Conservation (phyloP, 768 basidiomycete genomes). For the Pholiota microspora region DNA sequence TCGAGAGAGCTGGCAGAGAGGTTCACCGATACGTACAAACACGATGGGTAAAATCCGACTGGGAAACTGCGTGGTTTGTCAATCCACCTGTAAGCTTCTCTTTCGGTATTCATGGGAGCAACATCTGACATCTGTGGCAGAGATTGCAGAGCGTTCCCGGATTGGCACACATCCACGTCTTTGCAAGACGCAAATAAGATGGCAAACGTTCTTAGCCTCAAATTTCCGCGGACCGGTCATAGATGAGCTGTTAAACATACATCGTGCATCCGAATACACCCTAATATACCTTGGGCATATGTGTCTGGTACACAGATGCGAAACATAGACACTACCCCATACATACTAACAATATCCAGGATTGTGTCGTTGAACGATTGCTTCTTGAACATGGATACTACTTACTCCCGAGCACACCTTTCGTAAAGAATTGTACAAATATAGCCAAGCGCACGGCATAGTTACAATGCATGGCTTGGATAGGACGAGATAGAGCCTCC, state of each 20-base stretch:
- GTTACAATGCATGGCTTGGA: not conserved
- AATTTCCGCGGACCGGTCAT: not conserved
- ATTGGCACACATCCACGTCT: conserved; percentile 85
- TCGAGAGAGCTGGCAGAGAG: conserved; percentile 51
- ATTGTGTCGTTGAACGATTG: not conserved
- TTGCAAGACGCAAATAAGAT: conserved; percentile 47
- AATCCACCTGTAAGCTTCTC: conserved; percentile 71
- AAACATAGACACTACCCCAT: not conserved
- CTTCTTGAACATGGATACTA: not conserved
- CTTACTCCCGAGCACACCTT: not conserved
- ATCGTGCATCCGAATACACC: too few species aligned
- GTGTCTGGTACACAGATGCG: not conserved
- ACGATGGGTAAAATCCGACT: conserved; percentile 68
- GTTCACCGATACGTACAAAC: conserved; percentile 62
- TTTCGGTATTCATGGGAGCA: not conserved
- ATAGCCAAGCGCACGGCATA: not conserved
- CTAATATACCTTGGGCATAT: too few species aligned
- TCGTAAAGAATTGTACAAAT: not conserved
- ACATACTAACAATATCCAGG: not conserved
- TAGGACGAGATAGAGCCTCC: too few species aligned
- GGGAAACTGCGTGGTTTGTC: conserved; percentile 93
- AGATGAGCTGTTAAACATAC: not conserved
- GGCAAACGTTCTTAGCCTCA: not conserved
- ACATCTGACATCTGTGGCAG: conserved; percentile 30
- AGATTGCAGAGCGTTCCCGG: conserved; percentile 80